Evolutionary conservation across 1,284 basidiomycete genomes (phyloP).

Genomic region (Inonotus obliquus): DNA sequence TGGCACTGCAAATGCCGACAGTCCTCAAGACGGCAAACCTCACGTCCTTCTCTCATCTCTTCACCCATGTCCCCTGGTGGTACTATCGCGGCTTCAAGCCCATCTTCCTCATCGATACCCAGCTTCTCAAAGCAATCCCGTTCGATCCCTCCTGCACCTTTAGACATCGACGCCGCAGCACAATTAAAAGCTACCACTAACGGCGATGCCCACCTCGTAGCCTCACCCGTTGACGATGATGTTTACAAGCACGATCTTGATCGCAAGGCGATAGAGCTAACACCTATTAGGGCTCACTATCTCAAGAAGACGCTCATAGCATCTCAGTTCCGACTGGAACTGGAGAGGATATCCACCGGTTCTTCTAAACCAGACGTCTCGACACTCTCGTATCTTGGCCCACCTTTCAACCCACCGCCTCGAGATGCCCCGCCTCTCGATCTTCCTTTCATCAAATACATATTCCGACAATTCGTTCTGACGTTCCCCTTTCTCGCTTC

Average conservation of each 20-base stretch:
- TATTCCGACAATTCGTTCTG: constrained; percentile 87
- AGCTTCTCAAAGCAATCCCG: constrained; percentile 8
- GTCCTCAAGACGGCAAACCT: too few species aligned
- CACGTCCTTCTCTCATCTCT: not conserved
- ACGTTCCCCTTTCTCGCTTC: constrained; percentile 90
- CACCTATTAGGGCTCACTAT: constrained; percentile 88
- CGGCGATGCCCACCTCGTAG: not conserved
- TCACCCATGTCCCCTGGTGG: constrained; percentile 2
- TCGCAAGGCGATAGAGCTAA: constrained; percentile 37
- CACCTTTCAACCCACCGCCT: constrained; percentile 75
- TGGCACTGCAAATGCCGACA: too few species aligned
- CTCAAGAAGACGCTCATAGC: constrained; percentile 93
- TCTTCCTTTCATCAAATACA: constrained; percentile 82
- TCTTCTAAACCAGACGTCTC: constrained; percentile 53
- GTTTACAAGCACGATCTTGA: not conserved
- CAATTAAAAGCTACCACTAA: not conserved
- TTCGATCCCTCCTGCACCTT: constrained; percentile 6
- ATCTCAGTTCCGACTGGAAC: constrained; percentile 77
- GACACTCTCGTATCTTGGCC: constrained; percentile 81
- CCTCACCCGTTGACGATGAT: constrained; percentile 4
- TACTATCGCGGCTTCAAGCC: not conserved
- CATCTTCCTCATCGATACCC: not conserved
- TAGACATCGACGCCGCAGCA: constrained; percentile 7
- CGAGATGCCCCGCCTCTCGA: constrained; percentile 58
- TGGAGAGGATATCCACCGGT: constrained; percentile 61